Percentiles rank a stretch among this genome's conserved stretches.
phyloP scores from a whole-genome alignment of 2,329 filamentous ascomycete species.

The Fusarium ambrosium region DNA sequence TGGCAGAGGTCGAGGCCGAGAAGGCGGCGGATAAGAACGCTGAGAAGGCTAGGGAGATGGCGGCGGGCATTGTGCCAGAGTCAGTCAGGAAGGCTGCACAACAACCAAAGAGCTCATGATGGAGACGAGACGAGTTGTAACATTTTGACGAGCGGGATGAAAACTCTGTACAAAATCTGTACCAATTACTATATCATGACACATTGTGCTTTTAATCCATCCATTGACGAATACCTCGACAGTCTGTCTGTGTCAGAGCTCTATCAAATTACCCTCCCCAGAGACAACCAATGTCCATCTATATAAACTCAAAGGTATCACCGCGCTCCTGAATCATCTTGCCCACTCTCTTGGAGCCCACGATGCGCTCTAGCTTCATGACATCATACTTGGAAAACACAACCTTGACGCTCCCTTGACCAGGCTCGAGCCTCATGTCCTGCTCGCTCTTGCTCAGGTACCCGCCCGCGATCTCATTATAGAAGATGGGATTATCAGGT shows the following conservation, averaged over 20 bases:
- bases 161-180: slow-evolving; percentile 49
- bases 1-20: slow-evolving; percentile 31
- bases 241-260: slow-evolving; percentile 5
- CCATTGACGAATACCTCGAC: slow-evolving; percentile 7
- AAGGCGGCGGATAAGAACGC: slow-evolving; percentile 47
- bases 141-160: slow-evolving; percentile 34
- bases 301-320: slow-evolving; percentile 97
- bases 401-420: slow-evolving; percentile 70
- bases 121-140: slow-evolving; percentile 37
- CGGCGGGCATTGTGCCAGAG: slow-evolving; percentile 48
- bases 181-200: slow-evolving; percentile 47
- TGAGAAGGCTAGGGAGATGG: slow-evolving; percentile 51
- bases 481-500: slow-evolving; percentile 89
- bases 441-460: slow-evolving; percentile 73
- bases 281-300: slow-evolving; percentile 44
- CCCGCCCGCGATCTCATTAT: slow-evolving; percentile 79
- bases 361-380: slow-evolving; percentile 88
- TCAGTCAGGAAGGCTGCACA: slow-evolving; percentile 40
- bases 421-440: slow-evolving; percentile 67
- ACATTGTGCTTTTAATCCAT: slow-evolving; percentile 28
- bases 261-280: slow-evolving; percentile 15
- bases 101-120: slow-evolving; percentile 38
- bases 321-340: slow-evolving; percentile 87
- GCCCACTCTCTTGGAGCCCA: slow-evolving; percentile 82
- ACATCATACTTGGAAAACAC: slow-evolving; percentile 92